These are phyloP conservation scores for Tulasnella calospora DNA, from an alignment of 768 basidiomycete genomes.

Conservation along the genomic window DNA sequence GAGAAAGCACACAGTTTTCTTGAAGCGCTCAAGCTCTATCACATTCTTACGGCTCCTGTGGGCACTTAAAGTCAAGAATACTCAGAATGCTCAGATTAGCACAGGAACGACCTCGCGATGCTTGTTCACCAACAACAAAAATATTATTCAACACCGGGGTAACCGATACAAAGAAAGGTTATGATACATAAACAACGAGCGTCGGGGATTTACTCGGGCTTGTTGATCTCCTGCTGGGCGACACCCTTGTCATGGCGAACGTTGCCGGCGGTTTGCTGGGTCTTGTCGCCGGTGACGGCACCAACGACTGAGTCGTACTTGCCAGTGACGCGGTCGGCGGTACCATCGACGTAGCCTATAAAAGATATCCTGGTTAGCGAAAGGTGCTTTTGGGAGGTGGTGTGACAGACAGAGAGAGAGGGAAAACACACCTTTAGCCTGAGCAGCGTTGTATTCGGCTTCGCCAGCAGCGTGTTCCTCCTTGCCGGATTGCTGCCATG, in stretches of 20 bases:
- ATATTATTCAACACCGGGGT: neutral
- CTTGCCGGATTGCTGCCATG: slow-evolving; percentile 46
- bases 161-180: neutral
- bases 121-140: neutral
- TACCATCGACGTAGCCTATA: slow-evolving; percentile 47
- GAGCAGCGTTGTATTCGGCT: slow-evolving; percentile 37
- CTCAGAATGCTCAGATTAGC: neutral
- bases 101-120: neutral
- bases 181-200: neutral
- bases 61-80: too few species aligned
- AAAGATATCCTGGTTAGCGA: neutral
- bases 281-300: slow-evolving; percentile 52
- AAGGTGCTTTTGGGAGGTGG: neutral
- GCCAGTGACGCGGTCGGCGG: slow-evolving; percentile 44
- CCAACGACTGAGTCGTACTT: slow-evolving; percentile 54
- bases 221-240: slow-evolving; percentile 30
- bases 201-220: neutral
- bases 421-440: slow-evolving; percentile 37
- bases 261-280: slow-evolving; percentile 44
- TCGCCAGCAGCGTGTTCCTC: slow-evolving; percentile 51
- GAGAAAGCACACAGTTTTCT: too few species aligned
- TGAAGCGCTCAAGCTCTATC: too few species aligned
- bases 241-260: slow-evolving; percentile 29
- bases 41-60: too few species aligned
- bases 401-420: too few species aligned